Evolutionary conservation across 2,329 filamentous ascomycete species (phyloP).

Genomic region (Helotiales sp.): DNA sequence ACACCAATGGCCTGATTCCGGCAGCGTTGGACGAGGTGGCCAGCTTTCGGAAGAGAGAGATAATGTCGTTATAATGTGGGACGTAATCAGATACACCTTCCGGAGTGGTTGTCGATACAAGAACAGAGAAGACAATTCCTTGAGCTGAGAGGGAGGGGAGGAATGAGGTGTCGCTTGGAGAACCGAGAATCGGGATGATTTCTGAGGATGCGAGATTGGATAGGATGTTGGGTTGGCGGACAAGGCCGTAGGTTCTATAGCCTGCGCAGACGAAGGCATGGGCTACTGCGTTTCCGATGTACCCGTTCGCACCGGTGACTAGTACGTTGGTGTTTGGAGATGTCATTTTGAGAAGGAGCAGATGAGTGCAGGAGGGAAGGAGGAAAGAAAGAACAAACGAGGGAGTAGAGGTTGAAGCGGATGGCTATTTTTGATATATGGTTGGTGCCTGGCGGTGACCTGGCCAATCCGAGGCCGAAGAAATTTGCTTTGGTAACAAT

Average conservation of each 20-base stretch:
- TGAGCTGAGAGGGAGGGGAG: conserved; percentile 29
- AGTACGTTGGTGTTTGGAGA: conserved; percentile 37
- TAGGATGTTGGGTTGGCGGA: conserved; percentile 38
- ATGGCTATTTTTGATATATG: too few species aligned
- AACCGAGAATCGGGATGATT: conserved; percentile 43
- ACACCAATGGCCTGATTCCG: conserved; percentile 42
- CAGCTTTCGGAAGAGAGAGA: conserved; percentile 38
- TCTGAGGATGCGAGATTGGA: conserved; percentile 37
- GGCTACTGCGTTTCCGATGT: conserved; percentile 47
- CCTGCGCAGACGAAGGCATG: conserved; percentile 47
- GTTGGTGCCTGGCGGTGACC: too few species aligned
- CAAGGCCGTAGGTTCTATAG: conserved; percentile 46
- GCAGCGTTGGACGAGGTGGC: conserved; percentile 35
- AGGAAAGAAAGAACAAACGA: too few species aligned
- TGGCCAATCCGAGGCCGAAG: too few species aligned
- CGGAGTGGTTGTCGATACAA: conserved; percentile 45
- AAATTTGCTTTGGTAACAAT: too few species aligned
- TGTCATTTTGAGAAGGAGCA: too few species aligned
- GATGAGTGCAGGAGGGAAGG: too few species aligned
- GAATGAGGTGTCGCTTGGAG: conserved; percentile 37
- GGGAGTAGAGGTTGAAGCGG: too few species aligned
- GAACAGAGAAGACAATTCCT: conserved; percentile 39
- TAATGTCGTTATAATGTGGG: conserved; percentile 40
- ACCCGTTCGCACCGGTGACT: conserved; percentile 50
- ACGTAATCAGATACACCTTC: conserved; percentile 43